Conservation (phyloP, 2,329 filamentous ascomycete species). For the Cercospora zeina region DNA sequence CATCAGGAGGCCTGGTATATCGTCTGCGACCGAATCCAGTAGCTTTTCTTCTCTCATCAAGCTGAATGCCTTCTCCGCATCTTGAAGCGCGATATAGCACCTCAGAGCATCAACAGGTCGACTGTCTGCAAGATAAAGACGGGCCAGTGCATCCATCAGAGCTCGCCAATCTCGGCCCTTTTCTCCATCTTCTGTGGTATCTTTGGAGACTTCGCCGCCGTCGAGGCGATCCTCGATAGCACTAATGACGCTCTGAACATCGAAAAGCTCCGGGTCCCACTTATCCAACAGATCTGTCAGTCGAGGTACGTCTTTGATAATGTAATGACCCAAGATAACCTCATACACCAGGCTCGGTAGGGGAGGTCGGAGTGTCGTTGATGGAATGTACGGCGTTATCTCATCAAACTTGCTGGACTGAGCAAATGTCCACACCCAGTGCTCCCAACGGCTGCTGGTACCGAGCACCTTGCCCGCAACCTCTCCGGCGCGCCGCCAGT, state of each 20-base stretch:
- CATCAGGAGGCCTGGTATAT: conserved; percentile 84
- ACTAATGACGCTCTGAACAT: conserved; percentile 72
- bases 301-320: conserved; percentile 70
- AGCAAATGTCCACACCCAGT: conserved; percentile 92
- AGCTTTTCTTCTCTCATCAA: conserved; percentile 86
- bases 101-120: conserved; percentile 80
- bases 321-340: conserved; percentile 83
- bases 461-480: conserved; percentile 80
- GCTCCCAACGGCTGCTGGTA: conserved; percentile 82
- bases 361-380: conserved; percentile 72
- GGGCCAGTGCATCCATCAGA: conserved; percentile 82
- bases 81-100: conserved; percentile 86
- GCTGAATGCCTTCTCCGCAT: conserved; percentile 84
- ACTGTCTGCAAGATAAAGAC: conserved; percentile 77
- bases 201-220: conserved; percentile 71
- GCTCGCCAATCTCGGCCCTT: conserved; percentile 78
- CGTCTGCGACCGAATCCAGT: conserved; percentile 83
- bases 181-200: conserved; percentile 71
- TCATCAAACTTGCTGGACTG: conserved; percentile 84
- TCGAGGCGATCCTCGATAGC: conserved; percentile 80
- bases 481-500: conserved; percentile 77
- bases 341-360: conserved; percentile 84
- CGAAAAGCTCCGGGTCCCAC: conserved; percentile 84
- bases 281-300: conserved; percentile 77
- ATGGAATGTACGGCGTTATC: conserved; percentile 81